Conservation (phyloP, 2,329 filamentous ascomycete genomes). For the Xylaria sp. region DNA sequence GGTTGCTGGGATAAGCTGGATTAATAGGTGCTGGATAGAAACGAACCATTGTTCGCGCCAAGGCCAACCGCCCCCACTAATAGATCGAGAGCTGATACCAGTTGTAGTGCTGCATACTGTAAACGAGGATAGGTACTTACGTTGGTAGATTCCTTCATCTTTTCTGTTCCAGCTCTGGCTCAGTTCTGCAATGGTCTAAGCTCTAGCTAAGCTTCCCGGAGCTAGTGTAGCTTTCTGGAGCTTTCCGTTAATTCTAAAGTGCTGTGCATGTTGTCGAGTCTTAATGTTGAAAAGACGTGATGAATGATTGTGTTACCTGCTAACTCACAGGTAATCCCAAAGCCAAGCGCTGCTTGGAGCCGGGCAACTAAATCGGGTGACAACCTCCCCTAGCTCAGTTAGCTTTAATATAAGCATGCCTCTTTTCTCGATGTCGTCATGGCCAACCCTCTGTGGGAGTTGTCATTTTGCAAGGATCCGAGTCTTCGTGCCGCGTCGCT, state of each 20-base stretch:
- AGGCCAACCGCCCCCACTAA: slow-evolving; percentile 12
- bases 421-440: background rate
- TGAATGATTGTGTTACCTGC: background rate
- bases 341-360: background rate
- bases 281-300: too few relatives aligned
- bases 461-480: background rate
- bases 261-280: too few relatives aligned
- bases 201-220: background rate
- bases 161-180: too few relatives aligned
- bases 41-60: slow-evolving; percentile 16
- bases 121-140: too few relatives aligned
- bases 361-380: background rate
- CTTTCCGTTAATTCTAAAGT: background rate
- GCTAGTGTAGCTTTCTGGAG: background rate
- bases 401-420: background rate
- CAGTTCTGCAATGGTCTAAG: too few relatives aligned
- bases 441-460: background rate
- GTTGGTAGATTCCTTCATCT: too few relatives aligned
- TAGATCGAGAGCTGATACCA: too few relatives aligned
- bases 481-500: background rate
- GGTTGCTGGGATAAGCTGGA: background rate
- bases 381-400: background rate
- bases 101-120: too few relatives aligned
- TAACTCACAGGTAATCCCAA: background rate
- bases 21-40: background rate